Conservation (phyloP, 495 filamentous ascomycete species). For the Cairneyella variabilis region DNA sequence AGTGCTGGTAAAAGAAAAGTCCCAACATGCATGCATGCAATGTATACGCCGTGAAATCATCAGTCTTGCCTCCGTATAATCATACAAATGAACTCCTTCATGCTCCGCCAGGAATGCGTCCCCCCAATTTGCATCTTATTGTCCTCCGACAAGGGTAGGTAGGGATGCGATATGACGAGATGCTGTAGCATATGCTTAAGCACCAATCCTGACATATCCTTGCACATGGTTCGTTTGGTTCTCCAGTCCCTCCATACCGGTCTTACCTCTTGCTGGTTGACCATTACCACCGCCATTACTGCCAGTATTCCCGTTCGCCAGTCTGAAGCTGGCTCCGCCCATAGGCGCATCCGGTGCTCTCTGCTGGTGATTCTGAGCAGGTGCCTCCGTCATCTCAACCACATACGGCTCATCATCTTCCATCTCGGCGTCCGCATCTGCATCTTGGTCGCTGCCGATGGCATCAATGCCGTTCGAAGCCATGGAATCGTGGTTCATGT, state of each 20-base stretch:
- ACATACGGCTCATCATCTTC: conserved; percentile 24
- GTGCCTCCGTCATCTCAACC: conserved; percentile 23
- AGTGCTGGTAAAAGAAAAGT: too few relatives aligned
- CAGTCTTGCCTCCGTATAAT: too few relatives aligned
- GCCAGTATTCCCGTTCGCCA: conserved; percentile 9
- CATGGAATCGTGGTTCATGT: neutral
- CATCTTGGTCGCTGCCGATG: conserved; percentile 40
- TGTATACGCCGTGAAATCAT: too few relatives aligned
- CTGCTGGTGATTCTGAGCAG: neutral
- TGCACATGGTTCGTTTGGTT: conserved; percentile 12
- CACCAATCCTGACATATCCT: conserved; percentile 24
- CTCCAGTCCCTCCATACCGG: conserved; percentile 12
- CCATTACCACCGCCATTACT: conserved; percentile 3
- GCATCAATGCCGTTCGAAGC: neutral
- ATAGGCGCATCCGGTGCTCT: conserved; percentile 4
- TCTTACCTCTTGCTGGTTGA: neutral
- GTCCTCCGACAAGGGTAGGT: too few relatives aligned
- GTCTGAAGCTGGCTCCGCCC: conserved; percentile 13
- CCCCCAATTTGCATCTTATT: too few relatives aligned
- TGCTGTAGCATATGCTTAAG: conserved; percentile 6
- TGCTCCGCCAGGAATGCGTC: too few relatives aligned
- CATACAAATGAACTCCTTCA: too few relatives aligned
- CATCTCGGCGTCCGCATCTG: conserved; percentile 33
- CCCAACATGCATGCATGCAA: too few relatives aligned
- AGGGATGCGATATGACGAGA: too few relatives aligned